These are phyloP conservation scores for Coniosporium tulheliwenetii DNA, from an alignment of 2,329 filamentous ascomycete species.

Conservation along the genomic window DNA sequence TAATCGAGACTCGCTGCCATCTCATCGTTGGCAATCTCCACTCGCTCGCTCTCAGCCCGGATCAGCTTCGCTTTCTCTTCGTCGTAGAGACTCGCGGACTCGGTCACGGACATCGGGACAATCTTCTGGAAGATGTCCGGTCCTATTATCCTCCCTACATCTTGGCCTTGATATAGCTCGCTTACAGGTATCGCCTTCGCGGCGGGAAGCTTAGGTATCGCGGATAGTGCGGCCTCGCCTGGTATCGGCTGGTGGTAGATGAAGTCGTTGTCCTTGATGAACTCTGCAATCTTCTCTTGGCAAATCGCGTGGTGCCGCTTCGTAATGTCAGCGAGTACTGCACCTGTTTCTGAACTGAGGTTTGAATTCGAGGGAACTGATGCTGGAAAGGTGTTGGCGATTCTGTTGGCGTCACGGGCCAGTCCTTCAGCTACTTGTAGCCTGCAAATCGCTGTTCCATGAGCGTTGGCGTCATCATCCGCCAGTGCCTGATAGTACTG, in stretches of 20 bases:
- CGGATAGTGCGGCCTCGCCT: slow-evolving; percentile 62
- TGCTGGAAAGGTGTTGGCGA: slow-evolving; percentile 65
- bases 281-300: slow-evolving; percentile 61
- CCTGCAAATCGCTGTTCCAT: slow-evolving; percentile 71
- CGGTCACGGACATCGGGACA: slow-evolving; percentile 86
- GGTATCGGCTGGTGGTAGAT: slow-evolving; percentile 94
- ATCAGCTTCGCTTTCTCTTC: slow-evolving; percentile 97
- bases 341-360: slow-evolving; percentile 62
- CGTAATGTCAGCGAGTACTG: slow-evolving; percentile 60
- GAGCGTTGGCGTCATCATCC: slow-evolving; percentile 76
- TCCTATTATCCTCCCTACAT: slow-evolving; percentile 92
- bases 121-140: slow-evolving; percentile 96
- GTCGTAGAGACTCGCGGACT: slow-evolving; percentile 92
- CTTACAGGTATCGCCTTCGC: slow-evolving; percentile 95
- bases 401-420: slow-evolving; percentile 61
- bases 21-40: slow-evolving; percentile 84
- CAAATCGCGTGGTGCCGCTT: slow-evolving; percentile 70
- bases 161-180: slow-evolving; percentile 90
- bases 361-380: slow-evolving; percentile 71
- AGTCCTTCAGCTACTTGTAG: slow-evolving; percentile 66
- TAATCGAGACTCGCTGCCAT: slow-evolving; percentile 95
- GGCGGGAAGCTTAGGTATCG: slow-evolving; percentile 80
- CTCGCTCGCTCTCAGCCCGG: slow-evolving; percentile 81
- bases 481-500: slow-evolving; percentile 89
- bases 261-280: slow-evolving; percentile 90